Base-by-base conservation (phyloP, 2,329 filamentous ascomycete species). In the Paecilomyces sp. region DNA sequence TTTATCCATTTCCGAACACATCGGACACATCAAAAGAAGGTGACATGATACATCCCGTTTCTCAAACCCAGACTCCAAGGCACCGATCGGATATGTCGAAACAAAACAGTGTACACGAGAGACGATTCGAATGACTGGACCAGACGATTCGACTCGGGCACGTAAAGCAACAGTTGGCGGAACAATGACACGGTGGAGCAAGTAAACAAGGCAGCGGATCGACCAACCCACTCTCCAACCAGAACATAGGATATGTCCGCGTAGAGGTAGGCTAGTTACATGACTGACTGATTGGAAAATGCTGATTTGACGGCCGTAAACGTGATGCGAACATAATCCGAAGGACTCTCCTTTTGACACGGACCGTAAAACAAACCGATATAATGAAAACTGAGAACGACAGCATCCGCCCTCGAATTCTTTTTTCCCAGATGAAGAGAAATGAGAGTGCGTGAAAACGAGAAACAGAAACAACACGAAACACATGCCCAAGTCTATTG, bases 401-500 rank as follows among this genome's bases (percentile, higher is more conserved):
- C 63, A 60, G 62, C 61, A 63, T 58, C 65, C 63, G 66, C 66
- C 65, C 60, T 54, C 60, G 63, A 64, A 60, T 62, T 66, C 66
- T 70, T 67, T 67, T 70, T 62, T 28, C 25, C 57, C 60, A 62
- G 65, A 62, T 58, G 62, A 64, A 64, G 62, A 63, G 66, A 68
- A 66, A 63, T 47, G 56, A 66, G 60, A 64, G 60, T 55, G 57
- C 52, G 64, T 25, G 51, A 13, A 60, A 57, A 62, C 59, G 33
- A 30, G 36, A 62, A 60, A 58, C 36, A 30, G 36, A 62, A 60
- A 58, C 36, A 62, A 28, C 22, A 57, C 52, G 56, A 58, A 66
- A 68, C 67, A 72, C 69, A 75, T 74, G 71, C 72, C 73, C 73
- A 71, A 68, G 71, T 75, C 73, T 75, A 75, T 75, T 63, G 66